A percentile compares a stretch with the other conserved stretches of the same genome.
Evolutionary conservation across 805 yeast genomes (phyloP).

Genomic region (Wickerhamomyces alni): DNA sequence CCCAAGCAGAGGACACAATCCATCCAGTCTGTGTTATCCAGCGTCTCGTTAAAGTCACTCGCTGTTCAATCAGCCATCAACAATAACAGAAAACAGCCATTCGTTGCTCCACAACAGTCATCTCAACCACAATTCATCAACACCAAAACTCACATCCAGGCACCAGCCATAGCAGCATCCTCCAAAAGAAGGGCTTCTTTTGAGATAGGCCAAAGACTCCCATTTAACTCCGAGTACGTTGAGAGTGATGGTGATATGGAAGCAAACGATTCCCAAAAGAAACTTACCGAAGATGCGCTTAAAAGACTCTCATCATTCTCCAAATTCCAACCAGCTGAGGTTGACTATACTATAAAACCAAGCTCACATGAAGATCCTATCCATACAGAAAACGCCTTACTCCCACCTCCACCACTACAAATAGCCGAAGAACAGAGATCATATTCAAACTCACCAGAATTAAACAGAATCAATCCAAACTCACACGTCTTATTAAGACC

Average conservation of each 20-base stretch:
- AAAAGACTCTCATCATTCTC: conserved; percentile 28
- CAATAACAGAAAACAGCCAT: conserved; percentile 9
- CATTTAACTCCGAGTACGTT: conserved; percentile 27
- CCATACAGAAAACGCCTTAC: no score
- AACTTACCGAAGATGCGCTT: conserved; percentile 34
- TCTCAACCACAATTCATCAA: conserved; percentile 21
- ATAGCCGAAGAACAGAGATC: not conserved
- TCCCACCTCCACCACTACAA: not conserved
- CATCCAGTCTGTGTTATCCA: conserved; percentile 39
- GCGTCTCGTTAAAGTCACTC: conserved; percentile 53
- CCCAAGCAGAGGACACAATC: conserved; percentile 33
- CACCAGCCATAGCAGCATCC: conserved; percentile 33
- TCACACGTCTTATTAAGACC: conserved; percentile 2
- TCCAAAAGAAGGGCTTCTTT: conserved; percentile 26
- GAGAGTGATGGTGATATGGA: conserved; percentile 23
- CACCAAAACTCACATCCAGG: conserved; percentile 32
- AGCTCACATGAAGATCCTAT: conserved; percentile 1
- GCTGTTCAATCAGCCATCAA: conserved; percentile 52
- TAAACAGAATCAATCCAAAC: conserved; percentile 2
- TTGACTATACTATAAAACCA: conserved; percentile 13
- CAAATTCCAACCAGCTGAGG: conserved; percentile 23
- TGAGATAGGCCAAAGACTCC: conserved; percentile 27
- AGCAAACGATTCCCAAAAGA: conserved; percentile 25
- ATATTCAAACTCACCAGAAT: conserved; percentile 6
- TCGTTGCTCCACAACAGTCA: conserved; percentile 9